Evolutionary conservation across 805 yeast species (phyloP).

Genomic region (Wickerhamomyces alni): DNA sequence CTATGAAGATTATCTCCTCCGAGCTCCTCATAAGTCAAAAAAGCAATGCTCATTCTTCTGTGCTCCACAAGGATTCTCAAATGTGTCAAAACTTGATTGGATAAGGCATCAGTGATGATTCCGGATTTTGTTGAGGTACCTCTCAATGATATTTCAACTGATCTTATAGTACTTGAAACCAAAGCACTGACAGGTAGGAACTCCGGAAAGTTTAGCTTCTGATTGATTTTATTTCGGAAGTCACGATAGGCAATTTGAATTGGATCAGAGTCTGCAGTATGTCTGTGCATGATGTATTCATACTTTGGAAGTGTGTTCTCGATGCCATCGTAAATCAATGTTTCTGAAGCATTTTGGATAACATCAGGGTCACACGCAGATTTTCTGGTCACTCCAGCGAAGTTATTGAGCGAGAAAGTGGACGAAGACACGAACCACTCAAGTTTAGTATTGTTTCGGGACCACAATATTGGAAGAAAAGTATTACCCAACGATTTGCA

Average conservation of each 20-base stretch:
- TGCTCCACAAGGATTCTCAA: constrained; percentile 44
- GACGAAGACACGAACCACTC: constrained; percentile 7
- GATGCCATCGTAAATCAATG: no score
- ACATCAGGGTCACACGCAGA: no score
- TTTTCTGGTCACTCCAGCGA: no score
- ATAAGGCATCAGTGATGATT: constrained; percentile 48
- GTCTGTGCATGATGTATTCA: no score
- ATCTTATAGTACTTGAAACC: constrained; percentile 52
- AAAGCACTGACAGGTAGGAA: constrained; percentile 25
- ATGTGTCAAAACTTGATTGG: constrained; percentile 55
- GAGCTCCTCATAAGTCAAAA: constrained; percentile 2
- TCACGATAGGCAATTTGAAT: no score
- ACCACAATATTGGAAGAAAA: constrained; percentile 72
- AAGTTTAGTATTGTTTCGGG: constrained; percentile 33
- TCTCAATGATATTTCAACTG: constrained; percentile 60
- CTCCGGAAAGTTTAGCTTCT: constrained; percentile 26
- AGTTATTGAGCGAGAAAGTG: no score
- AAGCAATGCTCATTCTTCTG: constrained; percentile 14
- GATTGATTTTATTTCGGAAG: constrained; percentile 18
- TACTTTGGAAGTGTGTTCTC: no score
- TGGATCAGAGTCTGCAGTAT: no score
- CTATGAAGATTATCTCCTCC: background rate
- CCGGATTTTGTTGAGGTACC: constrained; percentile 37
- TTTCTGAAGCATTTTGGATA: no score
- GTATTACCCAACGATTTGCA: constrained; percentile 84